Conservation (phyloP, 495 filamentous ascomycete species). For the Ramalina intermedia region DNA sequence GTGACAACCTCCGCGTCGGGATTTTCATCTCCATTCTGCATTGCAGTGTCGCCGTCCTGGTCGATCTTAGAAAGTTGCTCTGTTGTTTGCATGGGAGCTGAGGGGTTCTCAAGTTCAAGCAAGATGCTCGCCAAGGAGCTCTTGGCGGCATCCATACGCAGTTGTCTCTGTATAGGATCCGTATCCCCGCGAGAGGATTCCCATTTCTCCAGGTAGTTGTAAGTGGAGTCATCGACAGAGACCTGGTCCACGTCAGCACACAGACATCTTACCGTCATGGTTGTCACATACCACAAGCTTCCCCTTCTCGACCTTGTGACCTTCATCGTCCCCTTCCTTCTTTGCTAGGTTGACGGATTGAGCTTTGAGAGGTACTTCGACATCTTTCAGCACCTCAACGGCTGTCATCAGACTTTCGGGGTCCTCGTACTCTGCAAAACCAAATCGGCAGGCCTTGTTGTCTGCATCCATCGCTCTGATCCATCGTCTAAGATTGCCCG, state of each 20-base stretch:
- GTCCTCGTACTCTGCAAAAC: constrained; percentile 95
- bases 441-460: constrained; percentile 75
- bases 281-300: constrained; percentile 41
- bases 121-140: constrained; percentile 49
- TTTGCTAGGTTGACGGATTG: constrained; percentile 29
- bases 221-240: constrained; percentile 56
- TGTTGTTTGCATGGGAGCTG: constrained; percentile 32
- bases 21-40: constrained; percentile 49
- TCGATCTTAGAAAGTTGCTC: constrained; percentile 31
- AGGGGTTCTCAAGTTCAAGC: constrained; percentile 57
- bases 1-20: constrained; percentile 72
- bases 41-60: constrained; percentile 52
- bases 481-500: constrained; percentile 73
- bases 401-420: constrained; percentile 76
- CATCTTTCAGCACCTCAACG: constrained; percentile 69
- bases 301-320: constrained; percentile 50
- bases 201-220: constrained; percentile 84
- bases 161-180: constrained; percentile 47
- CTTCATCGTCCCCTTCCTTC: constrained; percentile 35
- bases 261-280: not conserved
- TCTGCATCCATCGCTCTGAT: constrained; percentile 68
- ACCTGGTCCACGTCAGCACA: constrained; percentile 27
- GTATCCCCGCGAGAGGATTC: constrained; percentile 50
- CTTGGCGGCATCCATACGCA: constrained; percentile 54
- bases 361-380: constrained; percentile 73